phyloP scores from a whole-genome alignment of 2,329 filamentous ascomycete species.

The Aspergillus fischeri region DNA sequence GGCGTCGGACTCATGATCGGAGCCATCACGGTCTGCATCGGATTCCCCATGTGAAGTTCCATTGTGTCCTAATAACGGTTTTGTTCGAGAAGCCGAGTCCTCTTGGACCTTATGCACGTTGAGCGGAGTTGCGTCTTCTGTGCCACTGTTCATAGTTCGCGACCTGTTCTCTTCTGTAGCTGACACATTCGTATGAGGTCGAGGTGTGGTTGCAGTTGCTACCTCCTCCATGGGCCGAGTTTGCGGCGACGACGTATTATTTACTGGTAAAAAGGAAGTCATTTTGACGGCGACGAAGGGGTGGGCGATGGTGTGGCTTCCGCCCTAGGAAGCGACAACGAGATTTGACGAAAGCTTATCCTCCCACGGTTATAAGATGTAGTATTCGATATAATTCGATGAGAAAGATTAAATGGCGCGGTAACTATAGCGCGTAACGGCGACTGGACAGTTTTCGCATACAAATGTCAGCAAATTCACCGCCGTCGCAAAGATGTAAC shows the following conservation, averaged over 20 bases:
- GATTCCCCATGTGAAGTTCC: conserved; percentile 76
- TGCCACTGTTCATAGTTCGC: conserved; percentile 19
- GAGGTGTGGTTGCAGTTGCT: conserved; percentile 55
- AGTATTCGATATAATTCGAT: neutral
- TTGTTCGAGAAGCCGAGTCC: conserved; percentile 42
- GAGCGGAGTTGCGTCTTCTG: conserved; percentile 43
- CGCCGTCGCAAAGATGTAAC: neutral
- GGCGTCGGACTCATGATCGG: conserved; percentile 62
- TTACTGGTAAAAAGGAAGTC: conserved; percentile 60
- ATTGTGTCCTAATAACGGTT: conserved; percentile 41
- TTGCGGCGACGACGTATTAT: conserved; percentile 49
- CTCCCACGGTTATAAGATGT: conserved; percentile 1
- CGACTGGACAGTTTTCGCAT: conserved; percentile 16
- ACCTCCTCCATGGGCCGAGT: conserved; percentile 48
- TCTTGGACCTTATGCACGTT: conserved; percentile 36
- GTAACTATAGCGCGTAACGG: conserved; percentile 15
- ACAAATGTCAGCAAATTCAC: conserved; percentile 17
- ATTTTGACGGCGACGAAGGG: conserved; percentile 40
- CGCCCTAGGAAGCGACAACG: conserved; percentile 15
- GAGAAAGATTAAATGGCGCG: conserved; percentile 8
- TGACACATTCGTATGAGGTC: conserved; percentile 40
- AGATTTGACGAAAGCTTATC: conserved; percentile 13
- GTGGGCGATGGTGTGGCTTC: conserved; percentile 19
- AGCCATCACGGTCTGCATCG: conserved; percentile 61
- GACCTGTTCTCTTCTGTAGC: conserved; percentile 25